Conservation (phyloP, 257 asterid species). For the Solanum neorickii region DNA sequence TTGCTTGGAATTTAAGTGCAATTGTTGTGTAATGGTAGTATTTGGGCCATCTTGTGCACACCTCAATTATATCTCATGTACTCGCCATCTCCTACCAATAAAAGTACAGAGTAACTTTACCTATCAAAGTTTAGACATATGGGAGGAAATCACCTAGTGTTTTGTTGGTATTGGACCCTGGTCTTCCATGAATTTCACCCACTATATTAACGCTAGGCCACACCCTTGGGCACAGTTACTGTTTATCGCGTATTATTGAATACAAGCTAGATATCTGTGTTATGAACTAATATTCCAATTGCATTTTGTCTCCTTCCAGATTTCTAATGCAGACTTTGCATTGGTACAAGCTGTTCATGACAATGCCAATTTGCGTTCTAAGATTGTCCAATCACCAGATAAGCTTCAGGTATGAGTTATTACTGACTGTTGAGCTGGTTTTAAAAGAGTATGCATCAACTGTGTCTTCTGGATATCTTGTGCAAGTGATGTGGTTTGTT, state of each 20-base stretch:
- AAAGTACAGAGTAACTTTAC: neutral
- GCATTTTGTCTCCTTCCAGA: slow-evolving; percentile 31
- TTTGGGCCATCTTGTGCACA: neutral
- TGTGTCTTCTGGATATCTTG: neutral
- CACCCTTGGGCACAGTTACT: neutral
- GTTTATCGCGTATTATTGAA: neutral
- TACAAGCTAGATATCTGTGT: neutral
- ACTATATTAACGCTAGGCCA: neutral
- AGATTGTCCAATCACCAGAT: slow-evolving; percentile 94
- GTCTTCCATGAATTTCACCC: neutral
- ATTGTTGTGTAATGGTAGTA: neutral
- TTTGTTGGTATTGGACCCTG: neutral
- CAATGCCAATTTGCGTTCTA: slow-evolving; percentile 74
- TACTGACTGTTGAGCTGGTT: neutral
- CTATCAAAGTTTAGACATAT: neutral
- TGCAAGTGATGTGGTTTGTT: neutral
- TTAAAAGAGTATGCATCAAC: neutral
- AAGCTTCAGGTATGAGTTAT: slow-evolving; percentile 69
- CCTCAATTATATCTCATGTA: neutral
- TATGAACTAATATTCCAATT: neutral
- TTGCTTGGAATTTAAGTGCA: neutral
- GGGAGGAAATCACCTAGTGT: neutral
- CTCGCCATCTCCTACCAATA: neutral
- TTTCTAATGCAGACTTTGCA: slow-evolving; percentile 64
- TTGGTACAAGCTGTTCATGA: slow-evolving; percentile 69